Base-by-base conservation (phyloP, 2,329 filamentous ascomycete genomes). In the Mariannaea sp. region DNA sequence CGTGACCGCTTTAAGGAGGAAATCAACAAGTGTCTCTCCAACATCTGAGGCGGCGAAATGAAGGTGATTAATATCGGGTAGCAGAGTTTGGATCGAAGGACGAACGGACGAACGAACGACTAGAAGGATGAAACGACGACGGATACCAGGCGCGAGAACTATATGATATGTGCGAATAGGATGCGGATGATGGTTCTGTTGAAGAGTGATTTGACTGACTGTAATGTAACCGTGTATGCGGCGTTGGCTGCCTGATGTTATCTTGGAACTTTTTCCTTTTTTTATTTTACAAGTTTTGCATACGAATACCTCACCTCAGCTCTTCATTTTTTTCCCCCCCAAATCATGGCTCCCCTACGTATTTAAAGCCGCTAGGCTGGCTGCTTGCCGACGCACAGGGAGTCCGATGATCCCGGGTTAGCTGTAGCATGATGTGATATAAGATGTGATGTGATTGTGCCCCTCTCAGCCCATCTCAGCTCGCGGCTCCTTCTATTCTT, bases 1-100 rank as follows among this genome's bases (percentile, higher is more conserved):
- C 76, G 75, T 61, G 75, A 79, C 30, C 73, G 70, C 45, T 84
- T 81, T 66, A 73, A 74, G 62, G 73, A 76, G 65, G 73, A 83
- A 48, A 83, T 85, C 46, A 65, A 74, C n/a, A 71, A 73, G 36
- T 69, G 68, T 51, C 64, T 75, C 47, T 72, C 74, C 70, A 60
- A 57, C 45, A 40, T 43, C 27, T 69, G 58, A 60, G 24, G 20
- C 19, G 38, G 26, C 24, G 20, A 35, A n/a, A 49, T 32, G 42
- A 35, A 48, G 53, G 33, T n/a, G 39, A 35, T 30, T 30, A 35
- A 55, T 43, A 32, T 22, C 36, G 43, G 47, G 40, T 41, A 35
- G 24, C 22, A 45, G 36, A 49, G 48, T 32, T 32, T 14, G 42
- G 30, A 32, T 22, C 33, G 35, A 39, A n/a, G 45, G 45, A 54